These are phyloP conservation scores for Pyrenophora tritici-repentis DNA, from an alignment of 2,329 filamentous ascomycete genomes.

Conservation along the genomic window DNA sequence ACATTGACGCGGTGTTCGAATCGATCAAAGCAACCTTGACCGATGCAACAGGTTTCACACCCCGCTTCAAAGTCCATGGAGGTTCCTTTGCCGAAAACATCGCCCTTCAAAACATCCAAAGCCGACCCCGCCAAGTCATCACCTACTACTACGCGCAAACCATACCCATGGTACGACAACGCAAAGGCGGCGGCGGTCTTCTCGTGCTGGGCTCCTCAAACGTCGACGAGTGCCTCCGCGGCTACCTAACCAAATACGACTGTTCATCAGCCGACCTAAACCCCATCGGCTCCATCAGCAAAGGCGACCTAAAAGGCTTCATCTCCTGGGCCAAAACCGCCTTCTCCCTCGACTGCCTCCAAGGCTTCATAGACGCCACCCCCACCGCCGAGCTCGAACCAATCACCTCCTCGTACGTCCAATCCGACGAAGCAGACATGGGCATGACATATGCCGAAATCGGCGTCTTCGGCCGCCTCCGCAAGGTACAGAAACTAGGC, in stretches of 20 bases:
- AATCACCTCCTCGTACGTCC: constrained; percentile 59
- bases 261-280: constrained; percentile 54
- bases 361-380: constrained; percentile 63
- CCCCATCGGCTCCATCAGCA: constrained; percentile 65
- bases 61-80: constrained; percentile 67
- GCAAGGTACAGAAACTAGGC: constrained; percentile 58
- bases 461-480: constrained; percentile 57
- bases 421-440: constrained; percentile 62
- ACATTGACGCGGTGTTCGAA: constrained; percentile 63
- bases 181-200: constrained; percentile 61
- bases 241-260: constrained; percentile 74
- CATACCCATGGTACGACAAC: constrained; percentile 62
- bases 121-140: constrained; percentile 64
- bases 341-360: constrained; percentile 68
- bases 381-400: constrained; percentile 63
- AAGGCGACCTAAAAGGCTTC: constrained; percentile 73
- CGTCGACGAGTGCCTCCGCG: constrained; percentile 59
- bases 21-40: constrained; percentile 65
- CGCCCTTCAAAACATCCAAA: constrained; percentile 11
- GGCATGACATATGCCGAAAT: constrained; percentile 58
- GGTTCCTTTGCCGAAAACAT: constrained; percentile 64
- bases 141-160: constrained; percentile 68
- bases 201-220: constrained; percentile 72
- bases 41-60: constrained; percentile 63
- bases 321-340: constrained; percentile 60